These are phyloP conservation scores for Scutellaria barbata DNA, from an alignment of 257 asterid species.

Conservation along the genomic window DNA sequence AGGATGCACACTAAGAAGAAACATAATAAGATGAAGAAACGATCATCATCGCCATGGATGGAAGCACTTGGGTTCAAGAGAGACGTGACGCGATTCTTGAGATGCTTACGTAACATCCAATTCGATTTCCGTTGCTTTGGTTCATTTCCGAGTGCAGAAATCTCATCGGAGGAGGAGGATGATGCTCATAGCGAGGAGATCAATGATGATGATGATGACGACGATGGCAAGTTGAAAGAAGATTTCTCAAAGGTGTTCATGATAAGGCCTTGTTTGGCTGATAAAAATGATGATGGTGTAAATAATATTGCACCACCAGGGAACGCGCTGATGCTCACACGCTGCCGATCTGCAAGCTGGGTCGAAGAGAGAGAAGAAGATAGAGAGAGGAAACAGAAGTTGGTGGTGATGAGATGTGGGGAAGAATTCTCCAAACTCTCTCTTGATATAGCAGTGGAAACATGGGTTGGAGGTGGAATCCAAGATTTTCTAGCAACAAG, in stretches of 20 bases:
- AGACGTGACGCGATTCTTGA: constrained; percentile 62
- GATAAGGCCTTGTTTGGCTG: constrained; percentile 33
- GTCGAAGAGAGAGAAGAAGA: constrained; percentile 49
- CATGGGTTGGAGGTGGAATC: constrained; percentile 80
- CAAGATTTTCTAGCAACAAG: constrained; percentile 64
- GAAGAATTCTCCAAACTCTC: constrained; percentile 60
- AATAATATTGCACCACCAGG: constrained; percentile 48
- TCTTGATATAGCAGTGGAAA: constrained; percentile 69
- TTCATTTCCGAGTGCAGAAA: constrained; percentile 51
- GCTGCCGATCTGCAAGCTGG: constrained; percentile 86
- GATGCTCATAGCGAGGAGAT: constrained; percentile 52
- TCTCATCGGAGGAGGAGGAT: constrained; percentile 74
- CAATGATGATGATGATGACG: constrained; percentile 28
- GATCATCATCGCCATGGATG: constrained; percentile 7
- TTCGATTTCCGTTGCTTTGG: constrained; percentile 86
- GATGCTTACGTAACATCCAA: constrained; percentile 60
- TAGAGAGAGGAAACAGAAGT: constrained; percentile 33
- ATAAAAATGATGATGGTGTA: background rate
- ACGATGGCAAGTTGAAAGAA: constrained; percentile 34
- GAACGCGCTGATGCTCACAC: constrained; percentile 75
- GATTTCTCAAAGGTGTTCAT: constrained; percentile 79
- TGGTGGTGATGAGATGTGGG: constrained; percentile 58
- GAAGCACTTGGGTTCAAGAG: no score
- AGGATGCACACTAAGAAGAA: constrained; percentile 52
- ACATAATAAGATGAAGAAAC: constrained; percentile 47